Evolutionary conservation across 2,329 filamentous ascomycete genomes (phyloP), one percentile per base, ranked within the genome.

Genomic region (Huntiella moniliformis): DNA sequence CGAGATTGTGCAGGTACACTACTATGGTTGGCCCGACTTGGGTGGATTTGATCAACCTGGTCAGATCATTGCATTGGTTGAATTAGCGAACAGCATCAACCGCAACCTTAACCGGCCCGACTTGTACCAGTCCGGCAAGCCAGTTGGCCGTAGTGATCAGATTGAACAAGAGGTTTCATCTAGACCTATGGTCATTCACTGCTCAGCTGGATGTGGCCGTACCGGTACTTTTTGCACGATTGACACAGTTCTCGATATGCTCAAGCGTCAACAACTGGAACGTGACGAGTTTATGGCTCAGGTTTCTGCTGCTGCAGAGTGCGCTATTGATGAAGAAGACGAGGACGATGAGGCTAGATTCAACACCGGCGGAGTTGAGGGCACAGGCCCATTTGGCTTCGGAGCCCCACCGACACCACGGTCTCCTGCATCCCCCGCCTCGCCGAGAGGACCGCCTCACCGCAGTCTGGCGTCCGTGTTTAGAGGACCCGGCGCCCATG

Each of bases 151-250:
- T 28, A 58, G 64, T 2, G 68, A 76, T 31, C 76, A 80, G 40
- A 77, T 81, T 0, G 75, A 79, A 52, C 58, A 64, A 1, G 63
- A 68, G 17, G 57, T 61, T 5, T 55, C 61, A 1, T 53, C 70
- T 17, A 70, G 83, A 28, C 88, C 88, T 5, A 76, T 95, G 54
- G 61, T 98, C 16, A 88, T 98, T 0, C 91, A 98, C 59, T 98
- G 91, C 63, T 93, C 85, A 45, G 91, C 91, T 3, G 91, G 91
- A 0, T 98, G 91, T 61, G 91, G 91, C 1, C 80, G 91, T 11
- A 98, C 91, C 0, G 91, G 91, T 3, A 88, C 91, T 0, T 98
- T 96, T 57, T 96, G 91, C 60, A 93, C 91, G 0, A 86, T 96
- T 12, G 91, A 96, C 59, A 88, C 81, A 35, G 91, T 96, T 6